These are phyloP conservation scores for Colletotrichum brevisporum DNA, from an alignment of 2,329 filamentous ascomycete genomes.

Conservation along the genomic window DNA sequence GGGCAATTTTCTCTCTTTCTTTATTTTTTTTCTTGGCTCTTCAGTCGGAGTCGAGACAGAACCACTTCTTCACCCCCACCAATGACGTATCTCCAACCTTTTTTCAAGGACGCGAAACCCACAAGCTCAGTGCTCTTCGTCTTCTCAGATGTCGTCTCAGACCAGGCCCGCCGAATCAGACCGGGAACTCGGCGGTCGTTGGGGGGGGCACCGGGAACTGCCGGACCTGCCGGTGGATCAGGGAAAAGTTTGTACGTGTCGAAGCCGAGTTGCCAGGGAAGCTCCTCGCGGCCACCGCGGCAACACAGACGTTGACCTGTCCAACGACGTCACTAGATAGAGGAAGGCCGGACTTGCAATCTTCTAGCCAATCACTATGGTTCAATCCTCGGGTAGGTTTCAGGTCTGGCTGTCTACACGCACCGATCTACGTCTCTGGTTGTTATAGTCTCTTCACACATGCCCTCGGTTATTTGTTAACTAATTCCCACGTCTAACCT, in stretches of 20 bases:
- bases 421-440: too few species aligned
- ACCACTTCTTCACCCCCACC: constrained; percentile 34
- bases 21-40: too few species aligned
- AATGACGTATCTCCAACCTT: constrained; percentile 25
- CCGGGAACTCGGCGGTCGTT: constrained; percentile 15
- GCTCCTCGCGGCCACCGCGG: constrained; percentile 26
- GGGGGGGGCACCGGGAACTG: constrained; percentile 8
- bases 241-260: constrained; percentile 6
- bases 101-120: constrained; percentile 23
- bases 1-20: constrained; percentile 4
- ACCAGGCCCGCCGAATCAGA: constrained; percentile 22
- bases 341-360: not conserved
- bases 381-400: too few species aligned
- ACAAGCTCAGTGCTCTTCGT: constrained; percentile 16
- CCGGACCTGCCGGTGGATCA: constrained; percentile 29
- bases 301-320: not conserved
- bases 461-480: too few species aligned
- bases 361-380: too few species aligned
- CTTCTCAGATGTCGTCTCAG: constrained; percentile 20
- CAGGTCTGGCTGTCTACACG: too few species aligned
- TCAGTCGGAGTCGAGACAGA: not conserved
- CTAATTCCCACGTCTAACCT: too few species aligned
- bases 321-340: constrained; percentile 26
- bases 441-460: too few species aligned
- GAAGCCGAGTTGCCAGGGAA: constrained; percentile 11